phyloP scores from a whole-genome alignment of 306 rosid genomes.

The Ziziphus jujuba region DNA sequence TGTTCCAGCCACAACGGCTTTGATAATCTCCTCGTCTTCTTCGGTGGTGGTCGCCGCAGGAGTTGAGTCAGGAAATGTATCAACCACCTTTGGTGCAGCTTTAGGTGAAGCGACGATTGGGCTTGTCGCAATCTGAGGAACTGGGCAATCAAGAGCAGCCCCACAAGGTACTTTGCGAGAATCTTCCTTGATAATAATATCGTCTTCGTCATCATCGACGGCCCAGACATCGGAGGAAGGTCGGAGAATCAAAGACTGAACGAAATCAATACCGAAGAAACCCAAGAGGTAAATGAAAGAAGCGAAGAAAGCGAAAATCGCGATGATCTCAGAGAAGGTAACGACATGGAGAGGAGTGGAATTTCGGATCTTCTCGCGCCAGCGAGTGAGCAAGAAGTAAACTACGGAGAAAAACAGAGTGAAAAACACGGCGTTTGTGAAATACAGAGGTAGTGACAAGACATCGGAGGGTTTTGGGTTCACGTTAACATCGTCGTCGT shows the following conservation, averaged over 20 bases:
- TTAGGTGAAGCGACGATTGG: conserved; percentile 18
- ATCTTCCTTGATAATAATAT: conserved; percentile 46
- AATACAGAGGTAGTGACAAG: conserved; percentile 44
- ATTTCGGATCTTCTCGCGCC: conserved; percentile 88
- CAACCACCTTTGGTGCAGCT: conserved; percentile 20
- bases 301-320: conserved; percentile 59
- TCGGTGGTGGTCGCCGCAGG: conserved; percentile 8
- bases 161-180: conserved; percentile 39
- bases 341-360: conserved; percentile 77
- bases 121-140: conserved; percentile 21
- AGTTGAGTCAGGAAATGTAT: conserved; percentile 11
- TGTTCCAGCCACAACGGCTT: conserved; percentile 53
- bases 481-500: conserved; percentile 15
- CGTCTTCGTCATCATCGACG: conserved; percentile 45
- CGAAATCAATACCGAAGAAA: conserved; percentile 79
- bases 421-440: conserved; percentile 68
- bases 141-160: conserved; percentile 38
- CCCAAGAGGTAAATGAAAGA: conserved; percentile 74
- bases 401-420: conserved; percentile 75
- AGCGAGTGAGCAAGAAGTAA: conserved; percentile 69
- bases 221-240: conserved; percentile 55
- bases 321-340: conserved; percentile 60
- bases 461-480: conserved; percentile 36
- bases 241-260: conserved; percentile 56
- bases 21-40: conserved; percentile 61